Conservation (phyloP, 78 protist genomes). For the Dictyostelium citrinum region DNA sequence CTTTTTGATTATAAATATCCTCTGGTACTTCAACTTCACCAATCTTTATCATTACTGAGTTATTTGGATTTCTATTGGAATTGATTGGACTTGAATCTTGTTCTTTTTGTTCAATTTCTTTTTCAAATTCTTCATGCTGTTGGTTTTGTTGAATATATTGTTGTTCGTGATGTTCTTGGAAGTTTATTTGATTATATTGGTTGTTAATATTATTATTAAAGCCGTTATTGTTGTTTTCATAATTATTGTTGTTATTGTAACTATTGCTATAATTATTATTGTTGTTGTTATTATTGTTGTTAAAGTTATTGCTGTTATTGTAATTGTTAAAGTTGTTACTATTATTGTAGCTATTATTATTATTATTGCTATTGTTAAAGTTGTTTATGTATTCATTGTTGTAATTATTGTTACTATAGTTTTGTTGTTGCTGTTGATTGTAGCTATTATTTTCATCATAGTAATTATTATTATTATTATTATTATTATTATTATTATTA, state of each 20-base stretch:
- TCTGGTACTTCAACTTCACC: neutral
- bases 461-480: neutral
- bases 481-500: neutral
- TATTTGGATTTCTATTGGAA: neutral
- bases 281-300: neutral
- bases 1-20: neutral
- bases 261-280: neutral
- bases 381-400: neutral
- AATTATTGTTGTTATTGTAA: neutral
- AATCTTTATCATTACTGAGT: neutral
- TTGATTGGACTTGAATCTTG: neutral
- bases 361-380: neutral
- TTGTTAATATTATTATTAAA: neutral
- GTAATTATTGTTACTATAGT: neutral
- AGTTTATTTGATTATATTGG: neutral
- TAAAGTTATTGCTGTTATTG: neutral
- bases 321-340: neutral
- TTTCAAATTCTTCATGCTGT: slow-evolving; percentile 7
- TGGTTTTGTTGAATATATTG: neutral
- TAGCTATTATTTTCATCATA: neutral
- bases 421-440: neutral
- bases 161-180: neutral
- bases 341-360: neutral
- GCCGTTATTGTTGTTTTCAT: neutral
- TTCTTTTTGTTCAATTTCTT: neutral